Conservation (phyloP, 306 rosid species). For the Aeschynomene evenia region DNA sequence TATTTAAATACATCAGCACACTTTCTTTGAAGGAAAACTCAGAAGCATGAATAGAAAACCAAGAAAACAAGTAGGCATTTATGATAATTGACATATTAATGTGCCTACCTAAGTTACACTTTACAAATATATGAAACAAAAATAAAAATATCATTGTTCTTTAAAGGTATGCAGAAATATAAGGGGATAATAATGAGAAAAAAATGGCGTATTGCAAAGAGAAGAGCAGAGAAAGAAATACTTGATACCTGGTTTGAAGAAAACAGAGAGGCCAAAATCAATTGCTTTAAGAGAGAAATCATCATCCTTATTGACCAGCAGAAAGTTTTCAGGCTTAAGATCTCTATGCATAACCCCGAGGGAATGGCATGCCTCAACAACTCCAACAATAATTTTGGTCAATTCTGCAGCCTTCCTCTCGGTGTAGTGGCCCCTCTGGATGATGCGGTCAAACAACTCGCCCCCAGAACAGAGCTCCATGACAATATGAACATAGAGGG, state of each 20-base stretch:
- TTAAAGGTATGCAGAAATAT: background rate
- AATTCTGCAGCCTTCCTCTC: slow-evolving; percentile 91
- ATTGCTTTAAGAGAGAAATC: slow-evolving; percentile 96
- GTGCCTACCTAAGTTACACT: background rate
- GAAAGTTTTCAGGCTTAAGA: slow-evolving; percentile 90
- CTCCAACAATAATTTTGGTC: slow-evolving; percentile 87
- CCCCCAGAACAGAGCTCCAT: slow-evolving; percentile 96
- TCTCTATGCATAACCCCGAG: slow-evolving; percentile 98
- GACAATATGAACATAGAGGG: slow-evolving; percentile 85
- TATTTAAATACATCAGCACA: background rate
- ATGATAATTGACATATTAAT: background rate
- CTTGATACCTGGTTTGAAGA: slow-evolving; percentile 83
- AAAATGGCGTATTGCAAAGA: background rate
- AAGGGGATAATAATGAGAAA: background rate
- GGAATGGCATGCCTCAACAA: slow-evolving; percentile 93
- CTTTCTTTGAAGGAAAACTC: background rate
- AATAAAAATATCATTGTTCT: background rate
- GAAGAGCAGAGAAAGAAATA: background rate
- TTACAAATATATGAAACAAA: background rate
- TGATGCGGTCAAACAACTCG: slow-evolving; percentile 87
- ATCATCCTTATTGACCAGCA: slow-evolving; percentile 86
- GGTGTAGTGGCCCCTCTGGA: slow-evolving; percentile 89
- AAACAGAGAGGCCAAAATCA: slow-evolving; percentile 95
- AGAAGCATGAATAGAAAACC: slow-evolving; percentile 18
- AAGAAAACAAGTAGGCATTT: background rate